phyloP scores from a whole-genome alignment of 495 filamentous ascomycete species.

The Podospora australis region DNA sequence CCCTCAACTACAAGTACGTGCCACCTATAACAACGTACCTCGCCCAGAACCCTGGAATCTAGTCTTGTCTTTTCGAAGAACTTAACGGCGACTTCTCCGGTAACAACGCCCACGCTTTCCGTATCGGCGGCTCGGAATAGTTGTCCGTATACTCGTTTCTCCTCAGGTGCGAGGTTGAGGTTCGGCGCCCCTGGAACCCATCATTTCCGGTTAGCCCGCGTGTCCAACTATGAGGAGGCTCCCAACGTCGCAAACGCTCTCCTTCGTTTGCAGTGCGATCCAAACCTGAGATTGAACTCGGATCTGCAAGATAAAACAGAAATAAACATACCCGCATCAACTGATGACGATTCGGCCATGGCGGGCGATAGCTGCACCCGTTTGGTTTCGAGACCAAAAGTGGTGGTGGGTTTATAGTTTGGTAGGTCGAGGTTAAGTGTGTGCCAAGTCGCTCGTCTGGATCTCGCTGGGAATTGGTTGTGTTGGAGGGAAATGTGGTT shows the following conservation, averaged over 20 bases:
- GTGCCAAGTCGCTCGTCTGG: not conserved
- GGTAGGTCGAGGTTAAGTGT: not conserved
- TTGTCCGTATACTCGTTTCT: conserved; percentile 88
- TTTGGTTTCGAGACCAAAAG: conserved; percentile 1
- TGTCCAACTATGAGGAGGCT: not conserved
- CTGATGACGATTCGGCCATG: conserved; percentile 27
- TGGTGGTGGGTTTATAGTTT: not conserved
- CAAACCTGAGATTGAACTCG: too few relatives aligned
- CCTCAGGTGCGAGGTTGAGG: conserved; percentile 82
- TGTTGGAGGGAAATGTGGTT: not conserved
- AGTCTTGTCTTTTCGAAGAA: conserved; percentile 97
- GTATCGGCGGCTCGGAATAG: conserved; percentile 86
- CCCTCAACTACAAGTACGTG: not conserved
- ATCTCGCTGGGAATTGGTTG: too few relatives aligned
- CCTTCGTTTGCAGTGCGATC: too few relatives aligned
- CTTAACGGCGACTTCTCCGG: conserved; percentile 90
- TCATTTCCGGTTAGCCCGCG: conserved; percentile 1
- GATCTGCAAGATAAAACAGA: too few relatives aligned
- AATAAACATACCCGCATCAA: conserved; percentile 22
- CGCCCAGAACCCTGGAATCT: conserved; percentile 74
- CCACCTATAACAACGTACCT: conserved; percentile 46
- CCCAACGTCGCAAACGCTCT: too few relatives aligned
- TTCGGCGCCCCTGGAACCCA: conserved; percentile 50
- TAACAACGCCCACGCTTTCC: conserved; percentile 86
- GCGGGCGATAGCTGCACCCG: conserved; percentile 14